These are phyloP conservation scores for Dissophora ornata DNA, from an alignment of 192 early-diverging fungal species.

Conservation along the genomic window DNA sequence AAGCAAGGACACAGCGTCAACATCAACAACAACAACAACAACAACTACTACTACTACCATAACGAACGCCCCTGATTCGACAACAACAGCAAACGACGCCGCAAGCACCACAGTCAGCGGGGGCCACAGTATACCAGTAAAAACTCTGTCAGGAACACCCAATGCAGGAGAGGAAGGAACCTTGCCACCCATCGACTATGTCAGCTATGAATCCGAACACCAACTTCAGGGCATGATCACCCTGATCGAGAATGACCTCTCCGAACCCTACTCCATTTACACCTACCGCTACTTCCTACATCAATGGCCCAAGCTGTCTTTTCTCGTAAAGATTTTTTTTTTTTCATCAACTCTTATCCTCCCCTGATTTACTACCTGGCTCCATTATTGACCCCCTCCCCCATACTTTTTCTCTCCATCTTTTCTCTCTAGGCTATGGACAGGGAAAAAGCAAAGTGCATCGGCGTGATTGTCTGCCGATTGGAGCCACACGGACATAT, in stretches of 20 bases:
- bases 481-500: constrained; percentile 77
- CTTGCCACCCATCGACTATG: constrained; percentile 58
- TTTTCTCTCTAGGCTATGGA: constrained; percentile 64
- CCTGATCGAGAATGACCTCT: constrained; percentile 94
- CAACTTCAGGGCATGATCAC: constrained; percentile 81
- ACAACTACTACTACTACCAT: neutral
- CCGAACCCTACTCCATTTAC: constrained; percentile 97
- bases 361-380: too few species aligned
- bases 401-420: neutral
- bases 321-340: constrained; percentile 64
- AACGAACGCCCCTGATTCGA: too few species aligned
- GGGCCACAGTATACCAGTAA: neutral
- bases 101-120: constrained; percentile 1
- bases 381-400: too few species aligned
- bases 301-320: constrained; percentile 90
- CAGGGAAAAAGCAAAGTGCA: constrained; percentile 59
- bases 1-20: constrained; percentile 1
- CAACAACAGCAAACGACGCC: too few species aligned
- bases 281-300: constrained; percentile 97
- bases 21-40: constrained; percentile 8
- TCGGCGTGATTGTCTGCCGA: constrained; percentile 92
- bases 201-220: constrained; percentile 76
- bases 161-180: too few species aligned
- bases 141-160: too few species aligned
- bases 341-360: too few species aligned